phyloP scores from a whole-genome alignment of 768 basidiomycete species.

The Thelephora ganbajun region DNA sequence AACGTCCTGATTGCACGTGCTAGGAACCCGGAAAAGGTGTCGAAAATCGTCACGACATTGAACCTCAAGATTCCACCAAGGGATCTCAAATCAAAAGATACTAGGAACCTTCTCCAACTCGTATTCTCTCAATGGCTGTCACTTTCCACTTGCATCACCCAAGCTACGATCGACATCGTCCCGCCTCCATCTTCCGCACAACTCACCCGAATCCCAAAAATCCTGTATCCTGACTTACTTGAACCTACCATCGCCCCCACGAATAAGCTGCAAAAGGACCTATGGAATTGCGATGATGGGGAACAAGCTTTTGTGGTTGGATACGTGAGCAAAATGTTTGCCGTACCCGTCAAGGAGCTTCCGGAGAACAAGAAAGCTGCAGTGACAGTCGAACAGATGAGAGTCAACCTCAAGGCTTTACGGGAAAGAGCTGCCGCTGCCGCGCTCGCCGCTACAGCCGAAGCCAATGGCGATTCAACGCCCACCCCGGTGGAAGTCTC shows the following conservation, averaged over 20 bases:
- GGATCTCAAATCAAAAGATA: slow-evolving; percentile 86
- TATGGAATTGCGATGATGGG: slow-evolving; percentile 57
- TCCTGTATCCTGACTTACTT: slow-evolving; percentile 74
- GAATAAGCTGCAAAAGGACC: slow-evolving; percentile 70
- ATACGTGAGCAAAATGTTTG: slow-evolving; percentile 99
- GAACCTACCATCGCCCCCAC: slow-evolving; percentile 46
- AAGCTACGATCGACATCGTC: slow-evolving; percentile 85
- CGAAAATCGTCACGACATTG: slow-evolving; percentile 76
- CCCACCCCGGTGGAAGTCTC: slow-evolving; percentile 5
- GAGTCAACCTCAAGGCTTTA: slow-evolving; percentile 43
- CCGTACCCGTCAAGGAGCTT: slow-evolving; percentile 63
- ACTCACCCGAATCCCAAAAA: slow-evolving; percentile 70
- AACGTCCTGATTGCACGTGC: slow-evolving; percentile 1
- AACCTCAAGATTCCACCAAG: slow-evolving; percentile 74
- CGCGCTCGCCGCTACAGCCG: slow-evolving; percentile 1
- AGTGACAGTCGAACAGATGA: slow-evolving; percentile 75
- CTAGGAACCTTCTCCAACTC: slow-evolving; percentile 65
- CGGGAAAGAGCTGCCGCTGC: slow-evolving; percentile 21
- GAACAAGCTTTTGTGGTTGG: slow-evolving; percentile 54
- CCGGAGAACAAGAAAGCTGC: slow-evolving; percentile 75
- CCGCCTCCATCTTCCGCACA: slow-evolving; percentile 81
- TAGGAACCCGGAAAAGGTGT: slow-evolving; percentile 81
- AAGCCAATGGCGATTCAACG: slow-evolving; percentile 2
- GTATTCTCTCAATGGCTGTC: slow-evolving; percentile 96
- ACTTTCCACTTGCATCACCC: slow-evolving; percentile 84